Conservation (phyloP, 495 filamentous ascomycete species). For the Neurospora sublineolata region DNA sequence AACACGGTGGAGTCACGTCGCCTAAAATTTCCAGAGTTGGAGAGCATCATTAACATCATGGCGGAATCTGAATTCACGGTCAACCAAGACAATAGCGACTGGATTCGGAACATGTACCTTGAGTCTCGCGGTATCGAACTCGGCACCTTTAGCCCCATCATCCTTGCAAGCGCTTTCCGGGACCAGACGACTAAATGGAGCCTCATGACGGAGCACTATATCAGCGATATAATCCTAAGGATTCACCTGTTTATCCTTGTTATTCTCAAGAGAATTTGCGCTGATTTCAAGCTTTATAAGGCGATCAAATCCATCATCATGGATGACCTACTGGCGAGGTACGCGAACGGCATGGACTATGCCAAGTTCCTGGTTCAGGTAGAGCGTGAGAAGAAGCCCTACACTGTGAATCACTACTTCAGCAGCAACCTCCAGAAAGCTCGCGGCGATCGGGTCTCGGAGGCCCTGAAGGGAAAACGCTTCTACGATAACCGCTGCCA, state of each 20-base stretch:
- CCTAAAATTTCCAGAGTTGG: slow-evolving; percentile 9
- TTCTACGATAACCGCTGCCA: background rate
- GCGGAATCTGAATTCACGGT: slow-evolving; percentile 1
- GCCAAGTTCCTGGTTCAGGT: slow-evolving; percentile 35
- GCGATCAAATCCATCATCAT: slow-evolving; percentile 27
- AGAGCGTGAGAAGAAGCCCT: slow-evolving; percentile 34
- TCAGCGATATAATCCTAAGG: slow-evolving; percentile 32
- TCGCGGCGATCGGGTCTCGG: slow-evolving; percentile 18
- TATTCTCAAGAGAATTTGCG: slow-evolving; percentile 18
- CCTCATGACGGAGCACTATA: slow-evolving; percentile 31
- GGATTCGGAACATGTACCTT: slow-evolving; percentile 13
- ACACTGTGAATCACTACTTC: slow-evolving; percentile 45
- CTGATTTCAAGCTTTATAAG: slow-evolving; percentile 23
- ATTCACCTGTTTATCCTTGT: slow-evolving; percentile 40
- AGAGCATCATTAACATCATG: background rate
- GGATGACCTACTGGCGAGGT: slow-evolving; percentile 32
- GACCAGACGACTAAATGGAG: slow-evolving; percentile 47
- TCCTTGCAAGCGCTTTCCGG: slow-evolving; percentile 38
- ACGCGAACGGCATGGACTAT: slow-evolving; percentile 30
- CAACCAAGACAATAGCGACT: background rate
- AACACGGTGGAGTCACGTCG: background rate
- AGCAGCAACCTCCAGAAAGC: slow-evolving; percentile 35
- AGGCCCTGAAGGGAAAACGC: slow-evolving; percentile 4
- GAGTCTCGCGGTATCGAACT: slow-evolving; percentile 19
- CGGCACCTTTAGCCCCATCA: slow-evolving; percentile 12